A percentile compares a stretch with the other conserved stretches of the same genome.
These are phyloP conservation scores for Escallonia rubra DNA, from an alignment of 129 eudicot species.

Conservation along the genomic window DNA sequence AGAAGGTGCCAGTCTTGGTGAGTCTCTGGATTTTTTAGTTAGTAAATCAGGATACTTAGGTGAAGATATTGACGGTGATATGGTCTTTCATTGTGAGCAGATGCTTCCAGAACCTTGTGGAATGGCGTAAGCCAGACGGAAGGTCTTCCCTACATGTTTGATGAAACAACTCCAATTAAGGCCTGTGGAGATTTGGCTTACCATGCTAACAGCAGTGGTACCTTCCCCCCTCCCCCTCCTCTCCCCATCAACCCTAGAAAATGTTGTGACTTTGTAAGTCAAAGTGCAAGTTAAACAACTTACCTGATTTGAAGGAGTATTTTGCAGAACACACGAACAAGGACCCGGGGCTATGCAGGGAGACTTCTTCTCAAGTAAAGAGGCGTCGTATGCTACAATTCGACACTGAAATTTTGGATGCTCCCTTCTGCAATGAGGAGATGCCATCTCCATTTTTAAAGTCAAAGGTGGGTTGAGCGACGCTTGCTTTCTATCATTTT, in stretches of 20 bases:
- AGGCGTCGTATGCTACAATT: slow-evolving; percentile 82
- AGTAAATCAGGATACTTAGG: not conserved
- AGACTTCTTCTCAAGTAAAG: slow-evolving; percentile 59
- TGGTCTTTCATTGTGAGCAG: slow-evolving; percentile 26
- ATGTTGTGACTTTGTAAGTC: not conserved
- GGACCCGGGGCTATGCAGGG: slow-evolving; percentile 38
- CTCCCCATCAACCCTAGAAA: not conserved
- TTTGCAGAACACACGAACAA: slow-evolving; percentile 46
- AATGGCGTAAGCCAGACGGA: slow-evolving; percentile 37
- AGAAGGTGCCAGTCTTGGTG: slow-evolving; percentile 34
- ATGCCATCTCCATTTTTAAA: slow-evolving; percentile 45
- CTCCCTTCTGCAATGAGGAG: slow-evolving; percentile 45
- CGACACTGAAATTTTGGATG: slow-evolving; percentile 43
- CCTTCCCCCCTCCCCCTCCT: not conserved
- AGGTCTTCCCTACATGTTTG: slow-evolving; percentile 46
- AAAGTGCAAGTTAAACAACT: not conserved
- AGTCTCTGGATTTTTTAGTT: slow-evolving; percentile 3
- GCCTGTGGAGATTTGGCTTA: slow-evolving; percentile 73
- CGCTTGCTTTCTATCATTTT: too few species aligned
- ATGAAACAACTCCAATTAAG: slow-evolving; percentile 78
- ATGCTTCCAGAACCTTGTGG: slow-evolving; percentile 44
- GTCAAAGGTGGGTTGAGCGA: slow-evolving; percentile 55
- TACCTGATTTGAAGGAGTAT: slow-evolving; percentile 15
- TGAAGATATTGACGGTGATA: slow-evolving; percentile 3
- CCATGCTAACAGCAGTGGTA: slow-evolving; percentile 42